A percentile compares a stretch with the other conserved stretches of the same genome.
These are phyloP conservation scores for Saccharomycopsis babjevae DNA, from an alignment of 805 yeast genomes.

Conservation along the genomic window DNA sequence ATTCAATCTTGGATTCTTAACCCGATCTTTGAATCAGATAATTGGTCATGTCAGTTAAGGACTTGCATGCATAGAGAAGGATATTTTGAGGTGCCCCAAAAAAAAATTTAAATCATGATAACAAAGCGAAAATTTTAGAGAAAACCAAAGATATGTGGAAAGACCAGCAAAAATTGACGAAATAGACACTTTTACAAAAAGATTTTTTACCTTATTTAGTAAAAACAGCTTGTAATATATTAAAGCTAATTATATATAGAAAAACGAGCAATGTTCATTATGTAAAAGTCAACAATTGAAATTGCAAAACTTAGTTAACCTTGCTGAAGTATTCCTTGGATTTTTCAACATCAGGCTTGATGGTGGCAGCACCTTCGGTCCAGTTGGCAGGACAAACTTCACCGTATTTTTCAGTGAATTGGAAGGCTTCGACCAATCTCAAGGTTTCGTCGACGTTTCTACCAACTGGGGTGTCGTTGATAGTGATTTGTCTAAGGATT, in stretches of 20 bases:
- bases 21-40: too few relatives aligned
- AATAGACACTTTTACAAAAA: too few relatives aligned
- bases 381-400: constrained; percentile 99
- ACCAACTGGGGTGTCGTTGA: constrained; percentile 99
- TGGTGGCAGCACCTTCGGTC: constrained; percentile 90
- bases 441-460: constrained; percentile 97
- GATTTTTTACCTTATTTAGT: too few relatives aligned
- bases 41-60: too few relatives aligned
- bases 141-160: too few relatives aligned
- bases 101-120: too few relatives aligned
- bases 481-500: constrained; percentile 86
- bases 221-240: not conserved
- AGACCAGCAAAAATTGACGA: too few relatives aligned
- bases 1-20: too few relatives aligned
- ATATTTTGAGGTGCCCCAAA: too few relatives aligned
- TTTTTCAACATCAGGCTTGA: constrained; percentile 69
- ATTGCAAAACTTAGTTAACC: constrained; percentile 34
- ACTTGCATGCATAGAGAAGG: too few relatives aligned
- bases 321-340: constrained; percentile 73
- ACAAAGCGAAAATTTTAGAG: too few relatives aligned
- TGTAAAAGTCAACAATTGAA: constrained; percentile 34
- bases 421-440: constrained; percentile 98
- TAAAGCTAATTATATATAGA: not conserved
- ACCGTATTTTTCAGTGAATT: constrained; percentile 98
- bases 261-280: constrained; percentile 21